Evolutionary conservation across 441 rosid species (phyloP).

Genomic region (Biscutella auriculata): DNA sequence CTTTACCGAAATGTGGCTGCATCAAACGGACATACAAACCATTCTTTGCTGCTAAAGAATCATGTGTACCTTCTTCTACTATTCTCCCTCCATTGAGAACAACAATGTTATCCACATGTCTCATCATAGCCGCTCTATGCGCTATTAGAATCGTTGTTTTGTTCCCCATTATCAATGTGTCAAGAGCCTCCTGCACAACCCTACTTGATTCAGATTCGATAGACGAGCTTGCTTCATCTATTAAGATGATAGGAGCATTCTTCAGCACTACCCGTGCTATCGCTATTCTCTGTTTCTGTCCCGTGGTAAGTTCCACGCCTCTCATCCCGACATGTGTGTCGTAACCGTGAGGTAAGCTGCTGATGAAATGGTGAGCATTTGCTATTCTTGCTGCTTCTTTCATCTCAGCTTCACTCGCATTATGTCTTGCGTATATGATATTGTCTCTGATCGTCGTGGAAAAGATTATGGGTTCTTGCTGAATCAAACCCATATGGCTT

Average conservation of each 20-base stretch:
- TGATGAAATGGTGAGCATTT: slow-evolving; percentile 96
- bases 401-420: slow-evolving; percentile 92
- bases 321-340: slow-evolving; percentile 95
- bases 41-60: slow-evolving; percentile 65
- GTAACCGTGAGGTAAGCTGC: slow-evolving; percentile 94
- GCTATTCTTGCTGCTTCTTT: slow-evolving; percentile 99
- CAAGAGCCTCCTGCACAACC: slow-evolving; percentile 94
- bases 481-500: slow-evolving; percentile 81
- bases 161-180: slow-evolving; percentile 90
- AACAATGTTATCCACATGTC: slow-evolving; percentile 89
- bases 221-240: slow-evolving; percentile 92
- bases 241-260: slow-evolving; percentile 81
- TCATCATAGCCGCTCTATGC: slow-evolving; percentile 91
- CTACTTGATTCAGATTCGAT: slow-evolving; percentile 93
- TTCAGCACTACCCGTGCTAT: slow-evolving; percentile 88
- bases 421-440: slow-evolving; percentile 92
- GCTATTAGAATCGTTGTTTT: slow-evolving; percentile 90
- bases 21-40: slow-evolving; percentile 87
- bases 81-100: slow-evolving; percentile 90
- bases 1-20: slow-evolving; percentile 95
- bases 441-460: slow-evolving; percentile 89
- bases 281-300: slow-evolving; percentile 95
- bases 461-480: slow-evolving; percentile 93
- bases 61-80: slow-evolving; percentile 89
- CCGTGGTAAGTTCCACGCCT: slow-evolving; percentile 88